phyloP scores from a whole-genome alignment of 768 basidiomycete species.

The Neoboletus magnificus region DNA sequence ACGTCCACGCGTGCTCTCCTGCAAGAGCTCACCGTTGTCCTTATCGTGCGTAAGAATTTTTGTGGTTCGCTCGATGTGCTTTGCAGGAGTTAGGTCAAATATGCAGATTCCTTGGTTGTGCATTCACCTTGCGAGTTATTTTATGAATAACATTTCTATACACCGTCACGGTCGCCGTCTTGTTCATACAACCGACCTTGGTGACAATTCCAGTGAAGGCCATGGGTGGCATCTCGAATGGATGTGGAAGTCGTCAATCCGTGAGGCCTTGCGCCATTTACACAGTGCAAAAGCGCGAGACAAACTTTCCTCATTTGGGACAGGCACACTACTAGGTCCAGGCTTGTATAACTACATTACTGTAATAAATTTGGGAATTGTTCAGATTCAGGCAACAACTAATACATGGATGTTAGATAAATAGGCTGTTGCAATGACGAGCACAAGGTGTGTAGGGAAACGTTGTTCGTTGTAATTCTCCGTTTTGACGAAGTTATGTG shows the following conservation, averaged over 20 bases:
- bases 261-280: neutral
- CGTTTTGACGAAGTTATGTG: too few species aligned
- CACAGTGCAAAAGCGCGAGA: neutral
- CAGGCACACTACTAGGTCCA: too few species aligned
- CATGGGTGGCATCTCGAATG: slow-evolving; percentile 68
- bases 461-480: too few species aligned
- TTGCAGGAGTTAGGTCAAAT: slow-evolving; percentile 4
- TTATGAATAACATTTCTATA: slow-evolving; percentile 70
- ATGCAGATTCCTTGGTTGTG: neutral
- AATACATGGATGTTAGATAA: too few species aligned
- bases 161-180: slow-evolving; percentile 82
- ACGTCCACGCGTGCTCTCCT: neutral
- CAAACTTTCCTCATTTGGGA: neutral
- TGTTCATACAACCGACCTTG: slow-evolving; percentile 79
- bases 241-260: neutral
- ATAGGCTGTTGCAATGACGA: too few species aligned
- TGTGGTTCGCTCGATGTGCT: slow-evolving; percentile 74
- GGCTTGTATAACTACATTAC: too few species aligned
- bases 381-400: too few species aligned
- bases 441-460: too few species aligned
- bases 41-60: slow-evolving; percentile 80
- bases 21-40: slow-evolving; percentile 52
- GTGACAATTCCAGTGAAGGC: slow-evolving; percentile 71
- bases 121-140: slow-evolving; percentile 69
- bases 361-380: too few species aligned